A percentile compares a stretch with the other conserved stretches of the same genome.
phyloP scores from a whole-genome alignment of 73 alveolate genomes.

The Tetrahymena elliotti region DNA sequence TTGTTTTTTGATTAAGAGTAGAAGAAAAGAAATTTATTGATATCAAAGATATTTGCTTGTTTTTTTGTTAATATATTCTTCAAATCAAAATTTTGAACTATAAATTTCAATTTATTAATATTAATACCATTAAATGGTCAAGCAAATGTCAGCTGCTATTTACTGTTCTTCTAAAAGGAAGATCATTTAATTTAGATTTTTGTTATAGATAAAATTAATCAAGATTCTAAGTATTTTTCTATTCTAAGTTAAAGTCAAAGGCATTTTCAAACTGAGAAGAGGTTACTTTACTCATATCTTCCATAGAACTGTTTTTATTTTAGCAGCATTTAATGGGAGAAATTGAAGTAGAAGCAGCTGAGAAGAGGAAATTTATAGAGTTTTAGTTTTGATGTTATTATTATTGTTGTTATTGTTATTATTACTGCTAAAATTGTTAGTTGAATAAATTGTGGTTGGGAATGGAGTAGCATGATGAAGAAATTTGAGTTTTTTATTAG shows the following conservation, averaged over 20 bases:
- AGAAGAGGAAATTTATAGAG: not conserved
- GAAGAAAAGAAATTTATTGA: too few species aligned
- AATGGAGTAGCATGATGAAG: not conserved
- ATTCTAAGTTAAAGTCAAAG: not conserved
- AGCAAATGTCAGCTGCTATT: not conserved
- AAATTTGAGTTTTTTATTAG: not conserved
- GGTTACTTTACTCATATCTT: not conserved
- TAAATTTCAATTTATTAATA: not conserved
- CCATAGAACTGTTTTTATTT: not conserved
- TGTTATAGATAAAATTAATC: not conserved
- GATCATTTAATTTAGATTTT: not conserved
- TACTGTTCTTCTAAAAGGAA: not conserved
- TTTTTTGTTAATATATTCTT: too few species aligned
- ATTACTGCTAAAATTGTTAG: too few species aligned
- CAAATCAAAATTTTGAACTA: too few species aligned
- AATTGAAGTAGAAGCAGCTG: not conserved
- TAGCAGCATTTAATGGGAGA: not conserved
- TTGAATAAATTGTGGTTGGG: not conserved
- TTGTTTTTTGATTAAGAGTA: not conserved
- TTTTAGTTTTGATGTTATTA: not conserved
- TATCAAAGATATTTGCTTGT: too few species aligned
- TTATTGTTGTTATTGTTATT: too few species aligned
- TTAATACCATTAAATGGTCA: not conserved
- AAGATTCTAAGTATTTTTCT: not conserved
- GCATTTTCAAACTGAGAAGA: not conserved